Evolutionary conservation across 1,139 yeast genomes (phyloP).

Genomic region (Lodderomyces parapsilosis): DNA sequence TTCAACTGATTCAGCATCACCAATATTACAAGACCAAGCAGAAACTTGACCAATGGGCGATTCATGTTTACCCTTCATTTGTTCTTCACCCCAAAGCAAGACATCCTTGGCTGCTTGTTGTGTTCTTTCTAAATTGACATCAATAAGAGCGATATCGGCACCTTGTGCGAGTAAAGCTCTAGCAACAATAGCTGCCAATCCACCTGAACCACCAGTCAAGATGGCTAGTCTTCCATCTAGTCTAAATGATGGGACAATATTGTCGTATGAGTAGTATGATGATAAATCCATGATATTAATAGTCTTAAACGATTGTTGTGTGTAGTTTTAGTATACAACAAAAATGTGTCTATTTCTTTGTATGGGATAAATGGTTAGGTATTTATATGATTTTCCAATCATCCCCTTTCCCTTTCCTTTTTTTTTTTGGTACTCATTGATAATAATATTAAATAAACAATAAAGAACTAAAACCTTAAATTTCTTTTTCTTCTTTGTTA

Average conservation of each 20-base stretch:
- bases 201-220: conserved; percentile 84
- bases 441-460: background rate
- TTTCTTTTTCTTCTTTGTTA: too few species aligned
- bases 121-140: conserved; percentile 61
- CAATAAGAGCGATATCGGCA: conserved; percentile 74
- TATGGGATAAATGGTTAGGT: background rate
- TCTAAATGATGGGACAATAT: conserved; percentile 55
- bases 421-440: background rate
- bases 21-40: conserved; percentile 77
- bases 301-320: background rate
- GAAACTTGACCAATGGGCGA: conserved; percentile 50
- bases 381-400: background rate
- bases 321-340: background rate
- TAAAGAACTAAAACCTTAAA: too few species aligned
- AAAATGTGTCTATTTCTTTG: background rate
- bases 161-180: conserved; percentile 70
- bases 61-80: conserved; percentile 39
- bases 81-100: conserved; percentile 51
- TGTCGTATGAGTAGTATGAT: conserved; percentile 31
- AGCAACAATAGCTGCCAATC: conserved; percentile 66
- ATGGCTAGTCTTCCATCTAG: conserved; percentile 73
- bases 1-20: conserved; percentile 63
- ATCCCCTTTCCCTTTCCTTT: background rate
- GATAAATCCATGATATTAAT: conserved; percentile 20
- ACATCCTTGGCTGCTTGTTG: conserved; percentile 62